phyloP scores from a whole-genome alignment of 176 grass and related monocot species.

The Oryza coarctata region DNA sequence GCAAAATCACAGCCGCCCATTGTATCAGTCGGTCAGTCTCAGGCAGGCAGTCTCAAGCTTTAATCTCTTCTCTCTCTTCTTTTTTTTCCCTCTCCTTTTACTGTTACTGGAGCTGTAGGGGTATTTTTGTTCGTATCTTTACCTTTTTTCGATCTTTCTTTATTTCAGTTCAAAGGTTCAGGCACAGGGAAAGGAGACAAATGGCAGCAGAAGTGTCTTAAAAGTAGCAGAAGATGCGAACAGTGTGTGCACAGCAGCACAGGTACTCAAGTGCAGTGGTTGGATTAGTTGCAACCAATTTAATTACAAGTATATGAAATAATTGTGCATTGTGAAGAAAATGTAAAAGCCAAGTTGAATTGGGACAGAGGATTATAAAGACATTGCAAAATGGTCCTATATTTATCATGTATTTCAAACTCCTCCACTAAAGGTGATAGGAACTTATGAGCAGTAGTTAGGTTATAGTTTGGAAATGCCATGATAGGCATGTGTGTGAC shows the following conservation, averaged over 20 bases:
- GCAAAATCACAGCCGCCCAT: not conserved
- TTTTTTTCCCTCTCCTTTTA: not conserved
- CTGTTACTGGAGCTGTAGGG: not conserved
- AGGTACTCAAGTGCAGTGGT: slow-evolving; percentile 15
- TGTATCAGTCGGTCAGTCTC: not conserved
- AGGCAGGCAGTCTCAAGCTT: slow-evolving; percentile 6
- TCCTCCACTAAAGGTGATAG: not conserved
- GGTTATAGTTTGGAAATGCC: not conserved
- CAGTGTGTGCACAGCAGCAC: not conserved
- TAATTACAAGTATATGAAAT: not conserved
- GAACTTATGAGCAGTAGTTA: not conserved
- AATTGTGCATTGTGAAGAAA: not conserved
- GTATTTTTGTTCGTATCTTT: not conserved
- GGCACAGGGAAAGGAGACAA: not conserved
- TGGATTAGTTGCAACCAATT: slow-evolving; percentile 44
- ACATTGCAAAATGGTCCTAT: not conserved
- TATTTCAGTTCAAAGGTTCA: not conserved
- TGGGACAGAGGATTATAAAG: not conserved
- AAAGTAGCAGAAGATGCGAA: not conserved
- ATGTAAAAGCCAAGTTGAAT: not conserved
- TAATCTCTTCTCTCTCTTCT: not conserved
- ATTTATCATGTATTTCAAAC: not conserved
- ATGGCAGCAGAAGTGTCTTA: not conserved
- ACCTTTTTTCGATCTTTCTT: not conserved
- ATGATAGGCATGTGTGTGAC: not conserved